Base-by-base conservation (phyloP, 306 rosid species). In the Mucuna pruriens region DNA sequence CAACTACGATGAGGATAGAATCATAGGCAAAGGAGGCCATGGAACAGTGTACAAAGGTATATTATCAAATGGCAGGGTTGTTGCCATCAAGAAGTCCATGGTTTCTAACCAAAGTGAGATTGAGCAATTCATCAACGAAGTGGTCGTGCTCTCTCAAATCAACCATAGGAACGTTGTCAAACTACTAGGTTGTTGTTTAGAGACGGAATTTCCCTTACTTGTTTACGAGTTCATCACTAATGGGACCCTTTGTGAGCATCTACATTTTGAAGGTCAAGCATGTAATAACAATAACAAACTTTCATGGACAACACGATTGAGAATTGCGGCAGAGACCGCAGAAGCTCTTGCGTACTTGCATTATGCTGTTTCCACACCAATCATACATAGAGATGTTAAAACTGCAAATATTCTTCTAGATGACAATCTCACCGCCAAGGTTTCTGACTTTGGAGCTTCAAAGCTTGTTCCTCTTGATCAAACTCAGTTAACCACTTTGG, bases 321-420 rank as follows among this genome's bases (percentile, higher is more conserved):
- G 74, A 33, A 82, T 87, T 19, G 86, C 83, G 4, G 31, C 78
- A 0, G 88, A 87, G 44, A 39, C 80, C 1, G 86, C 86, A 0
- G 84, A 75, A 1, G 87, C 85, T 0, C 74, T 87, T 44, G 61
- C 90, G 10, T 87, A 87, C 77, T 33, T 87, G 51, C 90, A 87
- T 49, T 77, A 45, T 0, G 58, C 82, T 22, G 61, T 75, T 52
- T 80, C 86, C 4, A 79, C 79, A 20, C 82, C 90, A 22, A 38
- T 65, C 72, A 65, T 38, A 7, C 72, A 65, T 38, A 65, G 72
- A 38, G 72, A 65, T 65, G 72, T 65, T 4, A 65, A 65, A 65
- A 65, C 72, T 38, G 49, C 72, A 9, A 65, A 65, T 19, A 65
- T 65, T 65, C 72, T 65, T 19, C 72, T 65, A 9, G 72, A 65